Percentiles rank a stretch among this genome's conserved stretches.
These are phyloP conservation scores for Ceratobasidium sp. DNA, from an alignment of 1,284 basidiomycete species.

Conservation along the genomic window DNA sequence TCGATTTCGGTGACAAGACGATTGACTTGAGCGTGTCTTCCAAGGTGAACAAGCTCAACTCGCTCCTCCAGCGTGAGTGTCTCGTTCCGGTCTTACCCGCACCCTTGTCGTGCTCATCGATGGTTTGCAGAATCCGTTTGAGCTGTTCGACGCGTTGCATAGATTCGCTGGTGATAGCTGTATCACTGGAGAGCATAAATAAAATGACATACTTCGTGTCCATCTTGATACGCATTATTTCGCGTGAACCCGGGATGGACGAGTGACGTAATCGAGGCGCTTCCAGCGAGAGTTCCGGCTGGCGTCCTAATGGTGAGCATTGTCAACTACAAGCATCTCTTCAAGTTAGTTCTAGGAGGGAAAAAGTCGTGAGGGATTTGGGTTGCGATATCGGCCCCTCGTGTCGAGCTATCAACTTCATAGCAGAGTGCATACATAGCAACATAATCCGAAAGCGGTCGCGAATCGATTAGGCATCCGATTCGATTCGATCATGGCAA, in stretches of 20 bases:
- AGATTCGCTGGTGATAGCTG: not conserved
- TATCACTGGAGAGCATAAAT: not conserved
- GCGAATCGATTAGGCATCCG: too few relatives aligned
- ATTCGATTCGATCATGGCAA: too few relatives aligned
- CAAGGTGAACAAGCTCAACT: conserved; percentile 94
- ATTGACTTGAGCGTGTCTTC: conserved; percentile 94
- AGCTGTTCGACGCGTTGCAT: not conserved
- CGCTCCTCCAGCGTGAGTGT: conserved; percentile 73
- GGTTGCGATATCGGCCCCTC: too few relatives aligned
- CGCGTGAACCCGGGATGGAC: not conserved
- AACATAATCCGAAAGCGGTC: too few relatives aligned
- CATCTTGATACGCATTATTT: conserved; percentile 1
- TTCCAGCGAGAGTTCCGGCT: not conserved
- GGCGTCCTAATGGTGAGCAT: too few relatives aligned
- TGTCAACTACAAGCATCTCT: too few relatives aligned
- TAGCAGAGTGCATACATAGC: too few relatives aligned
- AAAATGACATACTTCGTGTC: conserved; percentile 14
- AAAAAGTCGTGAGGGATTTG: too few relatives aligned
- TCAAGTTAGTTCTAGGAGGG: too few relatives aligned
- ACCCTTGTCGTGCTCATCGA: not conserved
- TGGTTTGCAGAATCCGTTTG: conserved; percentile 36
- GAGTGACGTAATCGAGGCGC: conserved; percentile 6
- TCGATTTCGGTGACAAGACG: conserved; percentile 98
- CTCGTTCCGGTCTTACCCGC: conserved; percentile 9
- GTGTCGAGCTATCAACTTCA: too few relatives aligned